phyloP scores from a whole-genome alignment of 345 rosid species.

The Cochlearia excelsa region DNA sequence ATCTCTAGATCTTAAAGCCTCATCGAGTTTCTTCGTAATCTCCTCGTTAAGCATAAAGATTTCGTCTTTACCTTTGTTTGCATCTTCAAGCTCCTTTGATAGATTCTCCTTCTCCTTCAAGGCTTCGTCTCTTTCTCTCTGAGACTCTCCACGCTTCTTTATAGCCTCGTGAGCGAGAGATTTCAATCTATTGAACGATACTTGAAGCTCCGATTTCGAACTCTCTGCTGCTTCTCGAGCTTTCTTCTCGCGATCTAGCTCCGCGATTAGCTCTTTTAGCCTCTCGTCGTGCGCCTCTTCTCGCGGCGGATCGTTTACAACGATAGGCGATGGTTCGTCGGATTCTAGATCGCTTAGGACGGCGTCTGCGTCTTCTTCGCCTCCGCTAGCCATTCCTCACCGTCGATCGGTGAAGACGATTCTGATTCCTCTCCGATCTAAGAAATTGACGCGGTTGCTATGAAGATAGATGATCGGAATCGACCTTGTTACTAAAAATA shows the following conservation, averaged over 20 bases:
- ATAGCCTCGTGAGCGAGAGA: conserved; percentile 80
- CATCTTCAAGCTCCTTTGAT: conserved; percentile 47
- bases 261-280: conserved; percentile 58
- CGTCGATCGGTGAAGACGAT: conserved; percentile 10
- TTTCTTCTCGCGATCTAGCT: conserved; percentile 87
- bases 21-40: conserved; percentile 52
- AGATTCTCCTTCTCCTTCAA: conserved; percentile 62
- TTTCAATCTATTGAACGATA: conserved; percentile 62
- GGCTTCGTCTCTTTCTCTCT: conserved; percentile 75
- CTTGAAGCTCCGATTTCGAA: conserved; percentile 63
- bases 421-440: conserved; percentile 18
- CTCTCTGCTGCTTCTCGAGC: conserved; percentile 78
- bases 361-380: conserved; percentile 63
- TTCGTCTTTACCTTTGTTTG: conserved; percentile 52
- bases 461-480: too few relatives aligned
- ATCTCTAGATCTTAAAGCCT: conserved; percentile 56
- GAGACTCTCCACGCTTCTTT: conserved; percentile 72
- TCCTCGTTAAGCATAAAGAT: conserved; percentile 54
- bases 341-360: conserved; percentile 89
- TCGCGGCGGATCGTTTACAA: conserved; percentile 35
- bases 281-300: conserved; percentile 53
- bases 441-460: too few relatives aligned
- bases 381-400: conserved; percentile 48
- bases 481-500: too few relatives aligned
- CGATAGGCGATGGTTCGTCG: conserved; percentile 60